Conservation (phyloP, 192 early-diverging fungal genomes). For the Linnemannia hyalina region DNA sequence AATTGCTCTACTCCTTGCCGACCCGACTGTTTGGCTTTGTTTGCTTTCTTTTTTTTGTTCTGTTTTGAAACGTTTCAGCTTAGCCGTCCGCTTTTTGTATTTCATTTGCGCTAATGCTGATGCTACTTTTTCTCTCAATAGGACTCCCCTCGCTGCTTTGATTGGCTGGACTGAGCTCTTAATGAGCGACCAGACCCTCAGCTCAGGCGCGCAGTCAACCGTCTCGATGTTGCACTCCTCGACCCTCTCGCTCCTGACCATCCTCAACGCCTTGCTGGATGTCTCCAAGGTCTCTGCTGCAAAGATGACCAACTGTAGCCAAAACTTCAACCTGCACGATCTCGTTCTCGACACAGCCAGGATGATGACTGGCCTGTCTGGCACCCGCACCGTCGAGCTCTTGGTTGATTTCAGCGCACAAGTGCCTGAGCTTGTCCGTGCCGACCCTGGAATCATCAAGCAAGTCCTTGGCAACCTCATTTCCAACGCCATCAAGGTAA, state of each 20-base stretch:
- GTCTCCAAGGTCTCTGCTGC: constrained; percentile 56
- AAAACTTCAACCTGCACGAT: constrained; percentile 56
- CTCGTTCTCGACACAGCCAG: constrained; percentile 49
- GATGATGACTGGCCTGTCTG: constrained; percentile 56
- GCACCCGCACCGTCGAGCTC: constrained; percentile 51
- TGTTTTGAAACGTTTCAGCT: background rate
- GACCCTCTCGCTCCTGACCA: constrained; percentile 45
- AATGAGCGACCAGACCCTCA: constrained; percentile 52
- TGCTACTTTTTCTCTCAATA: background rate
- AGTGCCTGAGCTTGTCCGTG: constrained; percentile 54
- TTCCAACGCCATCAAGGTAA: constrained; percentile 58
- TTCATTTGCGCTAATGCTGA: background rate
- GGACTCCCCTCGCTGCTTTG: constrained; percentile 51
- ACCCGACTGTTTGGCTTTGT: background rate
- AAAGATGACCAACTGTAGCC: constrained; percentile 53
- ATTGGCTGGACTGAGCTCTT: constrained; percentile 55
- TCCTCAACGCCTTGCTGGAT: constrained; percentile 49
- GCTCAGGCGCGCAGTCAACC: constrained; percentile 44
- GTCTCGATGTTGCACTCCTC: constrained; percentile 55
- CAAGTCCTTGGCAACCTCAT: constrained; percentile 52
- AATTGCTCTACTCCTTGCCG: background rate
- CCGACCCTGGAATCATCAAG: constrained; percentile 50
- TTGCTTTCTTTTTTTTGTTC: background rate
- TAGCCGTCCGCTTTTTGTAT: background rate
- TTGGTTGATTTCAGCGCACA: constrained; percentile 51